These are phyloP conservation scores for Funneliformis caledonium DNA, from an alignment of 371 early-diverging fungal species.

Conservation along the genomic window DNA sequence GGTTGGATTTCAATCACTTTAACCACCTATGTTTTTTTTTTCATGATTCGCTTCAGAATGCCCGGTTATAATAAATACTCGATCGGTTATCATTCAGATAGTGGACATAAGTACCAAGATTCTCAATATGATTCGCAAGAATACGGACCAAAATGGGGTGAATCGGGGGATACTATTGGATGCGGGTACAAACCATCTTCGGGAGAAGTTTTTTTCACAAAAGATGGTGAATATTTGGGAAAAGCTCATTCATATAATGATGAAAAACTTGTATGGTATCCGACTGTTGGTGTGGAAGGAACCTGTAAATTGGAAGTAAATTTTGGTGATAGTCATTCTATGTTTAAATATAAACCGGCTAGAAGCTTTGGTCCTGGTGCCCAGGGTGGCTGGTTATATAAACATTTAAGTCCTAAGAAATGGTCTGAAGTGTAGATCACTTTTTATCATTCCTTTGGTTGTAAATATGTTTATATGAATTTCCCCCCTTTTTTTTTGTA, in stretches of 20 bases:
- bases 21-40: no score
- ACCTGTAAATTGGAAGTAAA: constrained; percentile 51
- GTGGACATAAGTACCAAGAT: constrained; percentile 48
- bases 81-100: constrained; percentile 48
- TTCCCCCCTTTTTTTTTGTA: no score
- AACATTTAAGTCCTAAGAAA: not conserved
- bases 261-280: constrained; percentile 44
- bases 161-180: constrained; percentile 50
- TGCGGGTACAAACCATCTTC: constrained; percentile 51
- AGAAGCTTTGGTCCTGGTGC: constrained; percentile 9
- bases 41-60: not conserved
- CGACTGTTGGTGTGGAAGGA: constrained; percentile 50
- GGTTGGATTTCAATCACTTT: no score
- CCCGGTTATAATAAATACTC: constrained; percentile 59
- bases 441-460: no score
- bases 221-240: constrained; percentile 48
- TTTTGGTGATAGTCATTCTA: constrained; percentile 43
- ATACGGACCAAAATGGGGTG: constrained; percentile 10
- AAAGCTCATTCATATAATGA: constrained; percentile 45
- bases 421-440: not conserved
- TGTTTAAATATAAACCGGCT: constrained; percentile 4
- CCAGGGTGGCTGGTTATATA: not conserved
- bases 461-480: no score
- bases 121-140: constrained; percentile 41
- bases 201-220: constrained; percentile 54